Evolutionary conservation across 148 eudicot genomes (phyloP), one percentile per base, ranked within the genome.

Genomic region (Rhododendron mucronatum): DNA sequence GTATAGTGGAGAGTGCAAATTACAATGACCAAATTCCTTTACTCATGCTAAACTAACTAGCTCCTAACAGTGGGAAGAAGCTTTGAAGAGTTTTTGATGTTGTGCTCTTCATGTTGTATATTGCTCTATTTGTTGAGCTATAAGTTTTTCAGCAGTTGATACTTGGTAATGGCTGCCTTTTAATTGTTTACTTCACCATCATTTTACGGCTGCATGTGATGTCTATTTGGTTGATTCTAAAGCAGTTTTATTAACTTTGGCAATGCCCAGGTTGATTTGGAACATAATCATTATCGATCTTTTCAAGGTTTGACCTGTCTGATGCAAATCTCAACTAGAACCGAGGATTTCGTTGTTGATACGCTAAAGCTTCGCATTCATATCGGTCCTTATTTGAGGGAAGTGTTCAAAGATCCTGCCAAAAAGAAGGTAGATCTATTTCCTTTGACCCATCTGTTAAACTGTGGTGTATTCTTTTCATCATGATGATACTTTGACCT

Each of bases 271-370:
- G 95, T 97, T 85, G 99, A 97, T 92, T 88, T 95, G 91, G 99
- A 97, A 88, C 98, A 95, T 89, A 95, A 97, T 89, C 98, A 94
- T 28, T 95, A 95, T 86, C 93, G 98, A 30, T 95, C 98, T 76
- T 97, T 93, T 91, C 98, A 94, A 89, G 99, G 99, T 30, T 85
- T 97, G 89, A 97, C 98, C 76, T 97, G 98, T 88, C 88, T 97
- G 90, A 97, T 97, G 99, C 99, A 97, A 92, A 94, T 97, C 86
- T 97, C 99, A 80, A 97, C 98, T 28, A 91, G 99, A 90, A 90
- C 95, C 13, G 99, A 95, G 88, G 99, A 97, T 91, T 97, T 97
- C 90, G 89, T 95, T 50, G 92, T 97, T 51, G 99, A 97, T 87
- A 97, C 99, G 15, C 92, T 97, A 84, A 95, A 94, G 88, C 92